Conservation (phyloP, 2,329 filamentous ascomycete genomes). For the Nemania bipapillata region DNA sequence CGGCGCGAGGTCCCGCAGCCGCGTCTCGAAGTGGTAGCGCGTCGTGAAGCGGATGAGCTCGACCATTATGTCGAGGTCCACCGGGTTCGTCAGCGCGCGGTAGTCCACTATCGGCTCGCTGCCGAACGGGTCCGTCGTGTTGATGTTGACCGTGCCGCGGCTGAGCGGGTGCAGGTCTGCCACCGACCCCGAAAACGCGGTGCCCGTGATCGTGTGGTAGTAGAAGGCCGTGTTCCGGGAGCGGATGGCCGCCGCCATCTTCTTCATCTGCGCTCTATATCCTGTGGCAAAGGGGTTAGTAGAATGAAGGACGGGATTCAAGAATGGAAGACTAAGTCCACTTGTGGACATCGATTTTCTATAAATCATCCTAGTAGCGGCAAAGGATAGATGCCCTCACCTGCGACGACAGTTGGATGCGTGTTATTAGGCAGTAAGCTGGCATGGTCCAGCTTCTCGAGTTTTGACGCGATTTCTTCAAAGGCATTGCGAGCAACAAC, state of each 20-base stretch:
- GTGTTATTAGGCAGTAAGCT: constrained; percentile 50
- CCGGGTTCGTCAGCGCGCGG: constrained; percentile 53
- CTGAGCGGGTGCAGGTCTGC: constrained; percentile 52
- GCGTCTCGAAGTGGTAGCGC: constrained; percentile 53
- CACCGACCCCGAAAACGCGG: constrained; percentile 42
- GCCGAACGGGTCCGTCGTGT: constrained; percentile 53
- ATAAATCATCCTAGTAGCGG: neutral
- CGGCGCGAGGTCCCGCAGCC: constrained; percentile 51
- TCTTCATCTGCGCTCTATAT: constrained; percentile 54
- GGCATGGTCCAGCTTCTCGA: constrained; percentile 51
- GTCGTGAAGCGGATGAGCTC: constrained; percentile 54
- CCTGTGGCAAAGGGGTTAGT: constrained; percentile 41
- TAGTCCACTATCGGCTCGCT: constrained; percentile 55
- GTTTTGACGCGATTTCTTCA: constrained; percentile 49
- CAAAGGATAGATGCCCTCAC: constrained; percentile 28
- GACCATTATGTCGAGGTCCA: constrained; percentile 54
- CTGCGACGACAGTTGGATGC: constrained; percentile 51
- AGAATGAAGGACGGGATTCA: too few species aligned
- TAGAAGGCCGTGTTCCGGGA: constrained; percentile 54
- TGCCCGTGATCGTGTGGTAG: constrained; percentile 50
- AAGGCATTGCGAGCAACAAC: constrained; percentile 50
- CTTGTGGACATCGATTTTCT: neutral
- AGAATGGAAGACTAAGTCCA: neutral
- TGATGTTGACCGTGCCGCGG: constrained; percentile 55
- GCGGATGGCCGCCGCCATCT: constrained; percentile 52